Conservation (phyloP, 176 grass and related monocot species). For the Oryza rufipogon region DNA sequence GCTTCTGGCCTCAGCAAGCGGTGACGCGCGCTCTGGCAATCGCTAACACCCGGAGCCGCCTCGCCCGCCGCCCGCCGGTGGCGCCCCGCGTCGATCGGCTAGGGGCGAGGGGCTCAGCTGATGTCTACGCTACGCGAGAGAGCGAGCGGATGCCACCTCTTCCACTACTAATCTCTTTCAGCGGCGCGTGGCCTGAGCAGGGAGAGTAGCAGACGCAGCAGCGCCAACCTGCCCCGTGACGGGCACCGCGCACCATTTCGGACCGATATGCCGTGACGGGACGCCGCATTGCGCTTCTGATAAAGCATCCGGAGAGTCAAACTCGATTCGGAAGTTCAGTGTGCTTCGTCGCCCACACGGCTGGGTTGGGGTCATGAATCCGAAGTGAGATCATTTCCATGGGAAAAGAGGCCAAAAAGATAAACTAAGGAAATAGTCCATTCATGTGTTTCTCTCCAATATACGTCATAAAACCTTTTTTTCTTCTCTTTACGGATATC, state of each 20-base stretch:
- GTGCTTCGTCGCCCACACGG: background rate
- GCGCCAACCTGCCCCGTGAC: background rate
- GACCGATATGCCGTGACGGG: background rate
- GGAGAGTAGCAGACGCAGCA: background rate
- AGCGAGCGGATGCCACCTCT: too few species aligned
- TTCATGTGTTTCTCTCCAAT: background rate
- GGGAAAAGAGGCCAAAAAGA: background rate
- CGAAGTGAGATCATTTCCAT: background rate
- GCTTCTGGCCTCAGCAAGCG: too few species aligned
- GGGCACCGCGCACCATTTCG: background rate
- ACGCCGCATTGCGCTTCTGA: background rate
- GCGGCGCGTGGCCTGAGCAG: too few species aligned
- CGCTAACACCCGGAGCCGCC: too few species aligned
- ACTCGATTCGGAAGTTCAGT: background rate
- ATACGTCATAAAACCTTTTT: background rate
- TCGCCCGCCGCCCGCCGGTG: too few species aligned
- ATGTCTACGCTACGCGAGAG: too few species aligned
- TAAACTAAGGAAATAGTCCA: background rate
- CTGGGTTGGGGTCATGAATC: background rate
- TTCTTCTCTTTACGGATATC: background rate
- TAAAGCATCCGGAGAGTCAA: background rate
- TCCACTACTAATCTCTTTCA: too few species aligned
- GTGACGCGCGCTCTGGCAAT: too few species aligned
- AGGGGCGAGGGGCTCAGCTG: too few species aligned
- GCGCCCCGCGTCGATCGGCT: too few species aligned